These are phyloP conservation scores for Mycosphaerella sp. DNA, from an alignment of 2,329 filamentous ascomycete genomes.

Conservation along the genomic window DNA sequence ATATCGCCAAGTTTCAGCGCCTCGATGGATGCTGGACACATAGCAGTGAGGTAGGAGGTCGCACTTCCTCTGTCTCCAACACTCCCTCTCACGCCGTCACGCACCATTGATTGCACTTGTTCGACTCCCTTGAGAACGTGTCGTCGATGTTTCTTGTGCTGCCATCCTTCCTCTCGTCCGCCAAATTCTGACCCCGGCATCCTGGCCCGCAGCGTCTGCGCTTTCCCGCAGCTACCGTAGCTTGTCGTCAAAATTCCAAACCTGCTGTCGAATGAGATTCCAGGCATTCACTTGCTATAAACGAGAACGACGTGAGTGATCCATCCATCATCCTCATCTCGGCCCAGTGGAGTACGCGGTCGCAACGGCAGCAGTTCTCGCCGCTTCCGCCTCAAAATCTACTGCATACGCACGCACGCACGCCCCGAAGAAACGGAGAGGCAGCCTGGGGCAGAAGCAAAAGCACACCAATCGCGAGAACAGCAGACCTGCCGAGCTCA, in stretches of 20 bases:
- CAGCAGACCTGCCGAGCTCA: neutral
- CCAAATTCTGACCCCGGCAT: neutral
- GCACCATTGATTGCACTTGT: neutral
- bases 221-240: conserved; percentile 1
- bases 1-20: neutral
- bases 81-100: neutral
- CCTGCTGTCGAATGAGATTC: conserved; percentile 16
- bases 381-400: neutral
- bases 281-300: conserved; percentile 8
- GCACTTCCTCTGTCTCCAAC: neutral
- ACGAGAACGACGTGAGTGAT: conserved; percentile 15
- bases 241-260: conserved; percentile 1
- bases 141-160: neutral
- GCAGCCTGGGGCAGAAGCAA: conserved; percentile 1
- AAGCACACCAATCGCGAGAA: neutral
- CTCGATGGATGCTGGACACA: neutral
- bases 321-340: neutral
- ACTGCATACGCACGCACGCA: neutral
- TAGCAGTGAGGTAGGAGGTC: neutral
- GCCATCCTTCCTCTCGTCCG: neutral
- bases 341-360: neutral
- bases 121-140: neutral
- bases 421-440: neutral
- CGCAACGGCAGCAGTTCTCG: neutral
- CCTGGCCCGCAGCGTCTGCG: conserved; percentile 7